Conservation (phyloP, 495 filamentous ascomycete species). For the Symbiotaphrina buchneri region DNA sequence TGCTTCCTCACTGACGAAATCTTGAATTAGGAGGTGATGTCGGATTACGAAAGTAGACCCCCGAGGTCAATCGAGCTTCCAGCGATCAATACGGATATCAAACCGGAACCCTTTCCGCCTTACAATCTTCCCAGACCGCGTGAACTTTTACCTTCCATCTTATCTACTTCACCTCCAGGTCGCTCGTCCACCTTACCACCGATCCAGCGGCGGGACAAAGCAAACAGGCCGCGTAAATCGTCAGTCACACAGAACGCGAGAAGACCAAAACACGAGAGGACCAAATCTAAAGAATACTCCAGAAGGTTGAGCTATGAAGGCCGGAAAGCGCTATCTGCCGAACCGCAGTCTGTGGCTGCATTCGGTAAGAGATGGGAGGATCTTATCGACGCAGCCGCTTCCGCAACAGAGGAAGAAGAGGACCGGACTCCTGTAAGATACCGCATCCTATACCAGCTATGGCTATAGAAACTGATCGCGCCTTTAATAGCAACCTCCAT, state of each 20-base stretch:
- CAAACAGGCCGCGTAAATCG: slow-evolving; percentile 54
- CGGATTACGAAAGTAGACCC: slow-evolving; percentile 42
- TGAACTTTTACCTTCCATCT: slow-evolving; percentile 60
- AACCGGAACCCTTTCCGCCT: slow-evolving; percentile 41
- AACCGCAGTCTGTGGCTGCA: slow-evolving; percentile 39
- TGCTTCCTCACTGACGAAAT: slow-evolving; percentile 1
- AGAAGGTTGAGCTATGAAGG: slow-evolving; percentile 50
- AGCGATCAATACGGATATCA: slow-evolving; percentile 44
- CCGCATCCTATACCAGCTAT: slow-evolving; percentile 1
- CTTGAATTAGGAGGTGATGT: slow-evolving; percentile 37
- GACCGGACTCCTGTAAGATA: slow-evolving; percentile 57
- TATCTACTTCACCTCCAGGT: slow-evolving; percentile 51
- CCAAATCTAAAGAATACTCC: slow-evolving; percentile 35
- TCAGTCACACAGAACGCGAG: slow-evolving; percentile 57
- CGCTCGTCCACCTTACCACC: slow-evolving; percentile 74
- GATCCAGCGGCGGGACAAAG: slow-evolving; percentile 40
- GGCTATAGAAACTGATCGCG: slow-evolving; percentile 7
- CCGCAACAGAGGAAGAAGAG: slow-evolving; percentile 68
- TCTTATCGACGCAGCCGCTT: slow-evolving; percentile 75
- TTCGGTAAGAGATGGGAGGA: slow-evolving; percentile 88
- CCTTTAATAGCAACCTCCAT: slow-evolving; percentile 36
- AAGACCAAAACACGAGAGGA: slow-evolving; percentile 53
- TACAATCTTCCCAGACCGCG: slow-evolving; percentile 36
- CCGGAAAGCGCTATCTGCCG: slow-evolving; percentile 65
- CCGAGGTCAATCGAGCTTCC: slow-evolving; percentile 47